These are phyloP conservation scores for Musa acuminata DNA, from an alignment of 176 grass and related monocot species.

Conservation along the genomic window DNA sequence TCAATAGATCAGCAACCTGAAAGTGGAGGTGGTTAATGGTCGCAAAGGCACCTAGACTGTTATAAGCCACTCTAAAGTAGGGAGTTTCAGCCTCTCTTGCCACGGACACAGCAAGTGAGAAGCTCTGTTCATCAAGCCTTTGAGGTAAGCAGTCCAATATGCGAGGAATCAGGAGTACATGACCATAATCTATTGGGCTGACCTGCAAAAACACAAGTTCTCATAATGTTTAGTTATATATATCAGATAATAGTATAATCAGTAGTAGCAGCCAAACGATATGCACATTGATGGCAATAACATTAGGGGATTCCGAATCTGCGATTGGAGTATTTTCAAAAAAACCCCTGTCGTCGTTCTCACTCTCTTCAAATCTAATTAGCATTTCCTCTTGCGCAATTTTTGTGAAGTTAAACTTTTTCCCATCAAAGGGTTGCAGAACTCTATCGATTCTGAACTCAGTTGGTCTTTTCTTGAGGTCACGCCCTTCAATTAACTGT, in stretches of 20 bases:
- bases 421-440: constrained; percentile 49
- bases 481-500: constrained; percentile 65
- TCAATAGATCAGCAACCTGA: constrained; percentile 33
- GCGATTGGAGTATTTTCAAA: constrained; percentile 19
- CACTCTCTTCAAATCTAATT: constrained; percentile 37
- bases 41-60: constrained; percentile 58
- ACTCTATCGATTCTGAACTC: constrained; percentile 71
- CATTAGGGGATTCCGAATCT: constrained; percentile 31
- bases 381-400: constrained; percentile 39
- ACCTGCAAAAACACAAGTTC: constrained; percentile 24
- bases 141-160: constrained; percentile 43
- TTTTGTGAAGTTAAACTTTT: constrained; percentile 59
- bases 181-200: constrained; percentile 58
- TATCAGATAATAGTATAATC: background rate
- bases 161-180: constrained; percentile 52
- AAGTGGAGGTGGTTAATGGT: constrained; percentile 81
- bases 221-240: background rate
- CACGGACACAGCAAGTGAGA: constrained; percentile 43
- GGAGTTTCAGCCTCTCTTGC: constrained; percentile 40
- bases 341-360: constrained; percentile 18
- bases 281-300: constrained; percentile 58
- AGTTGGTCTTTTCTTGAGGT: constrained; percentile 76
- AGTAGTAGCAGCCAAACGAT: background rate
- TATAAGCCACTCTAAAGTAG: constrained; percentile 61
- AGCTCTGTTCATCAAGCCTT: constrained; percentile 42